phyloP scores from a whole-genome alignment of 768 basidiomycete genomes.

The Tricholoma furcatifolium region DNA sequence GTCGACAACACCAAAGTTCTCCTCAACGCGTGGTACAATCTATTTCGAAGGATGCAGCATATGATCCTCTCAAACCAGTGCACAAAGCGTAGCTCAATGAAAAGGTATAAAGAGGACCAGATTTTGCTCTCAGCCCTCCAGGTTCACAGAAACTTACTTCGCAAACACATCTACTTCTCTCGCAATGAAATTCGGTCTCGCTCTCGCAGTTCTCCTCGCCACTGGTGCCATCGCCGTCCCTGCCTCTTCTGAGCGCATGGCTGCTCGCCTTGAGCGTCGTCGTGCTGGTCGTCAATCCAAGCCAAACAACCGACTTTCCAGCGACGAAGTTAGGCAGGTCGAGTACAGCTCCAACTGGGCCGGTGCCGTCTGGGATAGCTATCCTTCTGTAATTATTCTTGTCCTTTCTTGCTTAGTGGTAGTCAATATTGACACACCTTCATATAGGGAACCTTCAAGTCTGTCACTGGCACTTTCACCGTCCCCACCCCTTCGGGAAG shows the following conservation, averaged over 20 bases:
- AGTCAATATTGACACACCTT: neutral
- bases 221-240: slow-evolving; percentile 5
- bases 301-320: neutral
- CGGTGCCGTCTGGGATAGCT: slow-evolving; percentile 27
- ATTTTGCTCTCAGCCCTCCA: neutral
- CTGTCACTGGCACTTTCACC: slow-evolving; percentile 33
- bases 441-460: slow-evolving; percentile 29
- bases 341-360: slow-evolving; percentile 36
- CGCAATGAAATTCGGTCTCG: slow-evolving; percentile 5
- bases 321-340: slow-evolving; percentile 20
- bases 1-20: neutral
- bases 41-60: neutral
- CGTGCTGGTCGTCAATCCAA: slow-evolving; percentile 2
- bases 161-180: neutral
- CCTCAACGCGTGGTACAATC: neutral
- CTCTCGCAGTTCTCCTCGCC: slow-evolving; percentile 1
- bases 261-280: slow-evolving; percentile 6
- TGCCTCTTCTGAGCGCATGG: slow-evolving; percentile 5
- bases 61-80: neutral
- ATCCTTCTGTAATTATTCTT: slow-evolving; percentile 17
- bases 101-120: neutral
- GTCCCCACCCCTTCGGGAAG: slow-evolving; percentile 29
- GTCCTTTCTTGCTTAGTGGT: neutral
- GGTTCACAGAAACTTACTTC: neutral
- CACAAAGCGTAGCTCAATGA: neutral